Evolutionary conservation across 106 monocot species (phyloP).

Genomic region (Phalaenopsis aphrodite): DNA sequence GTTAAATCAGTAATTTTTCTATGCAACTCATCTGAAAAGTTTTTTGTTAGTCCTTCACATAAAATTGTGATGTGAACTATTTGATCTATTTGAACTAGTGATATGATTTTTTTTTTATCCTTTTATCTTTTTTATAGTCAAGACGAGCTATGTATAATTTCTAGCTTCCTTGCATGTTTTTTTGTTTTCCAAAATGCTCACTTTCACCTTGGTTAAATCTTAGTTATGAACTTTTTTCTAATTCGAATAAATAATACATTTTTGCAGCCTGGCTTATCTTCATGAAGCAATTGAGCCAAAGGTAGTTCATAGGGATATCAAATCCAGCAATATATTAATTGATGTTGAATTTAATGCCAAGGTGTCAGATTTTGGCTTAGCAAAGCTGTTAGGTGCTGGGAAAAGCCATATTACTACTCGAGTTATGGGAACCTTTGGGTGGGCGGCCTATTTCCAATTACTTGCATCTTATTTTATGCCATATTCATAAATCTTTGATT

Average conservation of each 20-base stretch:
- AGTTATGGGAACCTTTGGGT: slow-evolving; percentile 81
- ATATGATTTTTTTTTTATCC: not conserved
- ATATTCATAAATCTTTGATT: not conserved
- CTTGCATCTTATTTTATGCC: not conserved
- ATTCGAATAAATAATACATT: slow-evolving; percentile 1
- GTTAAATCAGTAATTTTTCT: slow-evolving; percentile 1
- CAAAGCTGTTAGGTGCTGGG: slow-evolving; percentile 58
- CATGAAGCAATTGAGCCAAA: slow-evolving; percentile 76
- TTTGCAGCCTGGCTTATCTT: slow-evolving; percentile 52
- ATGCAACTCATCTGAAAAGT: not conserved
- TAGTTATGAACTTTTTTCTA: not conserved
- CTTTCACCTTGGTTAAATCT: not conserved
- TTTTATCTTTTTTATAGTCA: not conserved
- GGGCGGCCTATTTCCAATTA: not conserved
- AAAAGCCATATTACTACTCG: slow-evolving; percentile 61
- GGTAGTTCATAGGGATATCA: slow-evolving; percentile 69
- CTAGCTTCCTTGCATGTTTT: not conserved
- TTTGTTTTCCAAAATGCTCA: not conserved
- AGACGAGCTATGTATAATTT: too few species aligned
- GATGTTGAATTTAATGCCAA: slow-evolving; percentile 59
- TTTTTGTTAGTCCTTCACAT: not conserved
- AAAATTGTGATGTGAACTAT: not conserved
- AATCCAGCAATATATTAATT: slow-evolving; percentile 67
- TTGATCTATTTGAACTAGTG: not conserved
- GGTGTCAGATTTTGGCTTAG: slow-evolving; percentile 70